Evolutionary conservation across 2,329 filamentous ascomycete species (phyloP), one percentile per base, ranked within the genome.

Genomic region (Hypomyces perniciosus): DNA sequence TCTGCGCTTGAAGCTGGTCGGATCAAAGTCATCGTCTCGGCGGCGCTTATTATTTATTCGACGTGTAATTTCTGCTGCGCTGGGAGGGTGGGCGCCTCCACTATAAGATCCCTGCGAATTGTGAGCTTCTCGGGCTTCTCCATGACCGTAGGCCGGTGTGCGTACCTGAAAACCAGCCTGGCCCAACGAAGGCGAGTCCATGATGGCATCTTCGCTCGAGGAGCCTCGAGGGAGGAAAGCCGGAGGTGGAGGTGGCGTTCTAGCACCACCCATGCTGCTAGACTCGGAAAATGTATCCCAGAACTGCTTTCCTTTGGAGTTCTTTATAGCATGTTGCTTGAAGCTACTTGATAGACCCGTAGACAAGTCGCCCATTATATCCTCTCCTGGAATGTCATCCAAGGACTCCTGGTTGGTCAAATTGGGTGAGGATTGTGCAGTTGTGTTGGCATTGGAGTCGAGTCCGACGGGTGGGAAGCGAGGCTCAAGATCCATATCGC

Each of bases 11-110:
- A 96, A 91, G 54, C 85, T 88, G 37, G 84, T 79, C 2, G 88
- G 85, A 64, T 97, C 91, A 51, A 96, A 86, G 61, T 96, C 91
- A 62, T 96, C 90, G 55, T 96, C 92, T 50, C 90, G 80, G 26
- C 90, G 81, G n/a, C 92, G 84, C 66, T 92, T 93, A 66, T 80
- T 83, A 65, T 88, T 85, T 48, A 90, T 84, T 54, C 90, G 87
- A 7, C 88, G 79, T 4, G 86, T 86, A 46, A 92, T 81, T 60
- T 93, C 88, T 8, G 86, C 82, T 1, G 85, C 81, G 0, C 79
- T 85, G 0, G 85, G 84, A 3, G 77, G 73, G n/a, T 51, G 48
- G 13, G 29, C 48, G 7, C 46, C 46, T 37, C 65, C 63, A 47
- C 62, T 62, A 57, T 64, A 60, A 28, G 57, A 62, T 33, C 48